Base-by-base conservation (phyloP, 2,329 filamentous ascomycete species). In the Beauveria australis region DNA sequence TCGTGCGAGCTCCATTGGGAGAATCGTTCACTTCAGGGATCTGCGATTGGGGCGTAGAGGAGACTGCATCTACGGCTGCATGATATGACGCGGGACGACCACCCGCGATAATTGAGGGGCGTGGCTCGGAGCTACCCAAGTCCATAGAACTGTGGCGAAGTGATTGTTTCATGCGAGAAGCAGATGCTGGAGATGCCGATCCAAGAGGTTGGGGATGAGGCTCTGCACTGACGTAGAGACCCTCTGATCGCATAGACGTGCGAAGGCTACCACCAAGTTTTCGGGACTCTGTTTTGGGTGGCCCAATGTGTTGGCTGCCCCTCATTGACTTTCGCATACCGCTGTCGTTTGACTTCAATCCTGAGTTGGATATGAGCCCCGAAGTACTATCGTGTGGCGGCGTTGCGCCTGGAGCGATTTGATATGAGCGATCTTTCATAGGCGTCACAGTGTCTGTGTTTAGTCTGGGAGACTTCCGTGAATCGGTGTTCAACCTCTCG, bases 381-480 rank as follows among this genome's bases (percentile, higher is more conserved):
- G 49, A 28, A 26, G 44, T 47, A 26, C 64, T 64, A 14, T 67
- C 63, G 12, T 62, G 61, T 19, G 67, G 44, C 69, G 69, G 71
- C 43, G 69, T 69, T 14, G 70, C 68, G 3, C 69, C 69, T 19
- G 73, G 68, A 28, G 69, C 66, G 51, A 78, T 78, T 68, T 78
- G 77, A 66, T 79, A 79, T 2, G 66, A 63, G 10, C 74, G 67
- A 18, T 69, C 67, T 26, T 62, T 46, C 37, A 66, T 63, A 19
- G 62, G 53, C 14, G 63, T 60, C 7, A 14, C 40, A 18, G 24
- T 12, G 49, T 53, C 6, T 59, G 59, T 14, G 67, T 67, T 77
- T 2, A 73, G 75, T 14, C 41, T 41, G 16, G n/a, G 3, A 19
- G 58, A 18, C 18, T 40, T 54, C 1, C 10, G 48, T 18, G 9